phyloP scores from a whole-genome alignment of 148 eudicot species.

The Camellia lanceoleosa region DNA sequence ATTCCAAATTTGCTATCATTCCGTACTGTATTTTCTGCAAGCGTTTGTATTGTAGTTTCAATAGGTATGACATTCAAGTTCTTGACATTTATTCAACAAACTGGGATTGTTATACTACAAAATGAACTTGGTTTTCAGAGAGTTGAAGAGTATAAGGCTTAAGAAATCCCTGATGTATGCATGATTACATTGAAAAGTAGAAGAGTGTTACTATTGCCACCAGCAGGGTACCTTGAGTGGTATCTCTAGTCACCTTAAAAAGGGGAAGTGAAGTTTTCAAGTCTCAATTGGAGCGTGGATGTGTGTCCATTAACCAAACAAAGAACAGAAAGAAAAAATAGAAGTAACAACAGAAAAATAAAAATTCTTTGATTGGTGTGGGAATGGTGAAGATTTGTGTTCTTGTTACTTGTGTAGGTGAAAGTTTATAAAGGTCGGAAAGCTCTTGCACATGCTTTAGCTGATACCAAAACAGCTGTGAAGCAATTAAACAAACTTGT shows the following conservation, averaged over 20 bases:
- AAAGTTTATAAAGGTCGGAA: slow-evolving; percentile 53
- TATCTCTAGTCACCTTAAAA: too few species aligned
- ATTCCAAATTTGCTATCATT: neutral
- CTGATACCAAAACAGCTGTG: slow-evolving; percentile 74
- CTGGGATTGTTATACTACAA: neutral
- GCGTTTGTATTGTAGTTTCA: neutral
- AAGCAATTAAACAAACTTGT: slow-evolving; percentile 54
- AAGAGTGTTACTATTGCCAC: neutral
- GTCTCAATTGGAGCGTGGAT: too few species aligned
- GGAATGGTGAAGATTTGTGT: neutral
- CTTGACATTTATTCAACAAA: neutral
- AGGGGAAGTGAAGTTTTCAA: too few species aligned
- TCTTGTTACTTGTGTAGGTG: slow-evolving; percentile 37
- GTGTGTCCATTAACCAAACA: neutral
- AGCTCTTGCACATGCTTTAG: slow-evolving; percentile 62
- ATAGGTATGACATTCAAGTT: neutral
- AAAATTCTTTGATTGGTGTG: neutral
- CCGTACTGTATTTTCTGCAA: neutral
- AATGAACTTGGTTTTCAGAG: neutral
- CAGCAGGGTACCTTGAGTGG: neutral
- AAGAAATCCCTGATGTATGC: neutral
- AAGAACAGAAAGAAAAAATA: neutral
- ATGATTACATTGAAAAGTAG: neutral
- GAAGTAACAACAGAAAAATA: neutral
- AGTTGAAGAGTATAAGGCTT: neutral